Evolutionary conservation across 2,329 filamentous ascomycete genomes (phyloP).

Genomic region (Fusarium sororula): DNA sequence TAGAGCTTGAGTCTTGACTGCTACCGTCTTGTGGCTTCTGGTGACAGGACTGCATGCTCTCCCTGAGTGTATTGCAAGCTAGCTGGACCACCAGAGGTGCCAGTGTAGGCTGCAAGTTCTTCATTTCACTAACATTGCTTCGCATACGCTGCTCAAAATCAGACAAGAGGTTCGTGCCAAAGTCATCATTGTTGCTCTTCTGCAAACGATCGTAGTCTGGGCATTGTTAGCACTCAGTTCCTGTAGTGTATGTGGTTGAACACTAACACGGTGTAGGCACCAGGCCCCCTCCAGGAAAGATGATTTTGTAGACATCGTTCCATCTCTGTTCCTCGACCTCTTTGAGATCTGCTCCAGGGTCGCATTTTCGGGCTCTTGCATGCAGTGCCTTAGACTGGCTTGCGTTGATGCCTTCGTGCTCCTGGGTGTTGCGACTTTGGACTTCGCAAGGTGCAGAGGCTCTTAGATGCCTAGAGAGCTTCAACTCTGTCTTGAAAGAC

Average conservation of each 20-base stretch:
- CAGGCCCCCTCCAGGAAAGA: constrained; percentile 16
- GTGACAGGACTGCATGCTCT: background rate
- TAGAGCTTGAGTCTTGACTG: background rate
- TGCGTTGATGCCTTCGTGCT: constrained; percentile 13
- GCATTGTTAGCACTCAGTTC: background rate
- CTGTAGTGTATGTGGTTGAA: background rate
- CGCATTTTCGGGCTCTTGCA: background rate
- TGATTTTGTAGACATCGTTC: constrained; percentile 16
- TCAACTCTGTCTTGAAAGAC: background rate
- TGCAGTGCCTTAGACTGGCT: constrained; percentile 5
- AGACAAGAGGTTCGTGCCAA: background rate
- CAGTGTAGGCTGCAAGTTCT: background rate
- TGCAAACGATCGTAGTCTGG: constrained; percentile 11
- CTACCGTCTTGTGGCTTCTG: background rate
- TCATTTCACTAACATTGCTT: background rate
- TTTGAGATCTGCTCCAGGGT: background rate
- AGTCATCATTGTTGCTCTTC: background rate
- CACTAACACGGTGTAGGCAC: constrained; percentile 26
- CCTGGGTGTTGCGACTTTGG: background rate
- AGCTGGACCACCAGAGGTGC: background rate
- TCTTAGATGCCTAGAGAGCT: constrained; percentile 10
- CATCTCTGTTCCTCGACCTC: constrained; percentile 26
- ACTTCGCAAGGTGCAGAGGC: constrained; percentile 1
- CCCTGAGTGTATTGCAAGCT: background rate
- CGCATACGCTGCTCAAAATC: constrained; percentile 1